phyloP scores from a whole-genome alignment of 805 yeast species.

The Wickerhamomyces rabaulensis region DNA sequence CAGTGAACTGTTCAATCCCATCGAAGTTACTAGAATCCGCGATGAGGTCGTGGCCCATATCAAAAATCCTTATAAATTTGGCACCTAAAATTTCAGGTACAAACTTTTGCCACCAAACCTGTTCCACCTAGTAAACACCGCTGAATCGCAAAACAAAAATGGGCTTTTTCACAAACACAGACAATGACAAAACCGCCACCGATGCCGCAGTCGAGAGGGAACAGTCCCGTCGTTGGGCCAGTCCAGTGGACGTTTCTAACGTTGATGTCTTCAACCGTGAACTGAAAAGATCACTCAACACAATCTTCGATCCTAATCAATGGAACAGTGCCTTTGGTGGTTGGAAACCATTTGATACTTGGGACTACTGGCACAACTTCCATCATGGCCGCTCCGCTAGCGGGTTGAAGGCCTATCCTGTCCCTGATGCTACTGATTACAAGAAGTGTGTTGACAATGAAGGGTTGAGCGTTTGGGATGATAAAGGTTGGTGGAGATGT shows the following conservation, averaged over 20 bases:
- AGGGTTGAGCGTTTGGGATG: slow-evolving; percentile 82
- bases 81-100: background rate
- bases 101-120: background rate
- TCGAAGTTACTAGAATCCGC: background rate
- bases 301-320: slow-evolving; percentile 4
- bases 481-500: slow-evolving; percentile 86
- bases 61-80: background rate
- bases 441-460: slow-evolving; percentile 54
- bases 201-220: slow-evolving; percentile 7
- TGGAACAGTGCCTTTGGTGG: slow-evolving; percentile 5
- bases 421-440: slow-evolving; percentile 56
- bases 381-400: slow-evolving; percentile 12
- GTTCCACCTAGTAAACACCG: too few relatives aligned
- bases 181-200: slow-evolving; percentile 9
- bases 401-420: slow-evolving; percentile 48
- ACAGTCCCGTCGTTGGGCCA: background rate
- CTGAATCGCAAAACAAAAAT: slow-evolving; percentile 1
- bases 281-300: background rate
- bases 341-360: slow-evolving; percentile 4
- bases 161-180: slow-evolving; percentile 16
- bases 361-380: slow-evolving; percentile 10
- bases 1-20: too few relatives aligned
- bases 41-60: background rate
- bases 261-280: slow-evolving; percentile 1
- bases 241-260: slow-evolving; percentile 1